These are phyloP conservation scores for Syzygium malaccense DNA, from an alignment of 441 rosid genomes.

Conservation along the genomic window DNA sequence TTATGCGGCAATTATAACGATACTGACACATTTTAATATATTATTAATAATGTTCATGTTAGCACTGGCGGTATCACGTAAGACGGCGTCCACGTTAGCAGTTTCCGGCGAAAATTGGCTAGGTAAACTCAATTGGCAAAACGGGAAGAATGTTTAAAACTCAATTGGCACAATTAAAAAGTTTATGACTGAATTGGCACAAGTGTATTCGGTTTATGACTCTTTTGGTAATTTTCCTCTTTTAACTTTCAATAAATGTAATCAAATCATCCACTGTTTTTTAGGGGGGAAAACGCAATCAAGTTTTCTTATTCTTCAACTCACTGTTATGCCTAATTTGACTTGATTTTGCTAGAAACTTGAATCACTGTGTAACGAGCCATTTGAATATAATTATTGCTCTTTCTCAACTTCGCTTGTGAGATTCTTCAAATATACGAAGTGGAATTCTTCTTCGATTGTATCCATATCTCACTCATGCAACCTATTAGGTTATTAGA, in stretches of 20 bases:
- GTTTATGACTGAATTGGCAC: too few species aligned
- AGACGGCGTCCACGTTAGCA: too few species aligned
- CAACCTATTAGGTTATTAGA: neutral
- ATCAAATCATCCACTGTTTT: neutral
- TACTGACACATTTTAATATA: neutral
- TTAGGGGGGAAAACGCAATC: neutral
- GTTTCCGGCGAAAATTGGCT: too few species aligned
- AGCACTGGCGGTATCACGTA: too few species aligned
- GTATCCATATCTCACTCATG: neutral
- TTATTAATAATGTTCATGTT: too few species aligned
- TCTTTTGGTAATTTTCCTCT: neutral
- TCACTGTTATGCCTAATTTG: neutral
- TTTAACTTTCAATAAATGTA: neutral
- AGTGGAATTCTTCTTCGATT: neutral
- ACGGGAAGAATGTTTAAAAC: too few species aligned
- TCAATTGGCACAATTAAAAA: too few species aligned
- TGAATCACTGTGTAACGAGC: neutral
- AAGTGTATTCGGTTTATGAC: too few species aligned
- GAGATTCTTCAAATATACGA: neutral
- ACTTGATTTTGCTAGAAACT: neutral
- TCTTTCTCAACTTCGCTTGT: neutral
- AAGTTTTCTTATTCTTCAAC: neutral
- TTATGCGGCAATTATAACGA: neutral
- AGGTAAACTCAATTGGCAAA: too few species aligned
- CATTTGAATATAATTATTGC: neutral